phyloP scores from a whole-genome alignment of 1,284 basidiomycete genomes.

The Singerocomus rubriflavus region DNA sequence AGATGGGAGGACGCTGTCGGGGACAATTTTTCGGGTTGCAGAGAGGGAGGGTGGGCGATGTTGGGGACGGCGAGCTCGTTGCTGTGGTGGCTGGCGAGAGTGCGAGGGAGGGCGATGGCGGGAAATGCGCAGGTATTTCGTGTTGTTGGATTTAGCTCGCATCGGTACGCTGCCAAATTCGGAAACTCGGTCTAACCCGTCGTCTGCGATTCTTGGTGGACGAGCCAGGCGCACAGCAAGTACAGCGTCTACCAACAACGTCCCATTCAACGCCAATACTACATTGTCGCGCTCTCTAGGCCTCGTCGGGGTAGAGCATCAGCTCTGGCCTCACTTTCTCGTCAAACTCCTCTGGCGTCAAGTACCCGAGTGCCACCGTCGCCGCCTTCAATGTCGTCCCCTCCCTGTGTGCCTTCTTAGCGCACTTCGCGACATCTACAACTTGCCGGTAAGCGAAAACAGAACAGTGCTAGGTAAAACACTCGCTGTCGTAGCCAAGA shows the following conservation, averaged over 20 bases:
- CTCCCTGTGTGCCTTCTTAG: conserved; percentile 99
- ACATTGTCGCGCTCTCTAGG: conserved; percentile 8
- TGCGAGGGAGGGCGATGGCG: conserved; percentile 30
- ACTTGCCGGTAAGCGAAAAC: conserved; percentile 12
- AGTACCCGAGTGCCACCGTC: conserved; percentile 81
- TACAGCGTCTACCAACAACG: neutral
- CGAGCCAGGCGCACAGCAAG: conserved; percentile 8
- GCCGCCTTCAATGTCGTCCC: conserved; percentile 96
- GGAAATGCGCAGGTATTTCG: conserved; percentile 36
- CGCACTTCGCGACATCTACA: conserved; percentile 93
- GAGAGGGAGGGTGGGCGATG: neutral
- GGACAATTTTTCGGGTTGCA: neutral
- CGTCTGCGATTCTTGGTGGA: conserved; percentile 24
- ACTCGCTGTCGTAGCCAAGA: conserved; percentile 92
- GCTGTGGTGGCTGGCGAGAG: conserved; percentile 22
- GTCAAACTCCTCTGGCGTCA: conserved; percentile 94
- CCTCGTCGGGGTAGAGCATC: conserved; percentile 74
- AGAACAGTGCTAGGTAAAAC: neutral
- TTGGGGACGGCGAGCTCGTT: conserved; percentile 11
- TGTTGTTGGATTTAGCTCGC: conserved; percentile 38
- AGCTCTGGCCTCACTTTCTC: conserved; percentile 92
- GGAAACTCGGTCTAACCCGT: conserved; percentile 27
- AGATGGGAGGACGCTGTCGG: neutral
- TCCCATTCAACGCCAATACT: neutral
- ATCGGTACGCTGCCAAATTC: conserved; percentile 34